Evolutionary conservation across 441 rosid species (phyloP), one percentile per base, ranked within the genome.

Genomic region (Gossypium laxum): DNA sequence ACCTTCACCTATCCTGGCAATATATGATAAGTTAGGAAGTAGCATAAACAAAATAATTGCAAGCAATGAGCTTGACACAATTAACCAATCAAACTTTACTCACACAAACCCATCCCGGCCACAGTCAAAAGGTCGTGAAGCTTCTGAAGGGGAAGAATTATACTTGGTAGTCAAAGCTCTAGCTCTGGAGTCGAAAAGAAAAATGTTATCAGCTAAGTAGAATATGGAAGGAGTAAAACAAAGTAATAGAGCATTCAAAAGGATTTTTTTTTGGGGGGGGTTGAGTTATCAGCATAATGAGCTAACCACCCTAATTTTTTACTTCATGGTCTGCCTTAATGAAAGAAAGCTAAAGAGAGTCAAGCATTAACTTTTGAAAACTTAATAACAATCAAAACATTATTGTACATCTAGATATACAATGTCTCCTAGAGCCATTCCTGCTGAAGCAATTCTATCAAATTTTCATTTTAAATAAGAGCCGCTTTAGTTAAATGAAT

Each of bases 41-140:
- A 58, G 54, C 45, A 77, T 41, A 43, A 24, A 38, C 17, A 1
- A 19, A 24, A 47, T 26, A 24, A n/a, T 21, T 54, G 21, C 51
- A 62, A 11, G 21, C 61, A 72, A 70, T 17, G 19, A 72, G 41
- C 32, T 38, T 4, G 63, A 30, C 48, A 43, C 1, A 24, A 70
- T 58, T 45, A 55, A 58, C 14, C 34, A 55, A 0, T 22, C 15
- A 63, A 66, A 51, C 58, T 72, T 45, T 32, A 81, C 97, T 89
- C 80, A 90, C 98, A 93, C 98, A 88, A 91, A 93, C 54, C 98
- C 97, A 85, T 93, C 98, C 55, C 96, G 88, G 32, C 72, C 95
- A 74, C 86, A 78, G 82, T 93, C 98, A 82, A 93, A 93, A 48
- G 98, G 98, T 38, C 96, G 86, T 32, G 98, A 93, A 78, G 98